Evolutionary conservation across 75 land plant species (phyloP).

Genomic region (Picea glauca): DNA sequence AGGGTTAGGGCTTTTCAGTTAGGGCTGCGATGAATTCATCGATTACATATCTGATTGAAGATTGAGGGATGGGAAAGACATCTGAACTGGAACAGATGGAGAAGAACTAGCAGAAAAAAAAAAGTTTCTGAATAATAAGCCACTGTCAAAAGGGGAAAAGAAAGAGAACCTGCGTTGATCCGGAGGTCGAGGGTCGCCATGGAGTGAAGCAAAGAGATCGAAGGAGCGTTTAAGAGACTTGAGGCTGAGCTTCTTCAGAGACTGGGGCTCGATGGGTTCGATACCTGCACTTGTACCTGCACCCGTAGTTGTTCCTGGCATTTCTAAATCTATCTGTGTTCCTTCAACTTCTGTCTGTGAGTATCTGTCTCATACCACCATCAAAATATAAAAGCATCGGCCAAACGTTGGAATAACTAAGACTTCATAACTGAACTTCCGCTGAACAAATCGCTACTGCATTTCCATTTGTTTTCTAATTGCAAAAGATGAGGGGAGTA

Average conservation of each 20-base stretch:
- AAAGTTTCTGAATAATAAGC: background rate
- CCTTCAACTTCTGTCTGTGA: too few relatives aligned
- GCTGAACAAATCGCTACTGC: background rate
- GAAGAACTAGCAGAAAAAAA: background rate
- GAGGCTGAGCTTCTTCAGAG: slow-evolving; percentile 85
- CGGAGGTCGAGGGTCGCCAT: slow-evolving; percentile 41
- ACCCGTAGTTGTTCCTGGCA: slow-evolving; percentile 25
- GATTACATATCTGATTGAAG: too few relatives aligned
- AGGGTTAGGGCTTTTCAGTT: too few relatives aligned
- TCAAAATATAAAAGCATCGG: too few relatives aligned
- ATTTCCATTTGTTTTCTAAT: too few relatives aligned
- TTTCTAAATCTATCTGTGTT: background rate
- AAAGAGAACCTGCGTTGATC: slow-evolving; percentile 56
- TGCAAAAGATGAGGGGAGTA: too few relatives aligned
- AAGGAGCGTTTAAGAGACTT: slow-evolving; percentile 79
- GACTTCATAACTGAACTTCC: background rate
- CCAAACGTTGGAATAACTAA: background rate
- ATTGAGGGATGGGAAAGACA: background rate
- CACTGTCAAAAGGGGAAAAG: background rate
- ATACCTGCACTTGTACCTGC: slow-evolving; percentile 23
- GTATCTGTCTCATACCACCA: too few relatives aligned
- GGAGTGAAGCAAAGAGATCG: slow-evolving; percentile 74
- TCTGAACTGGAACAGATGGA: background rate
- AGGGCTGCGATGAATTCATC: too few relatives aligned
- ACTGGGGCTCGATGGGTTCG: slow-evolving; percentile 86